These are phyloP conservation scores for Ustilago shanxiensis DNA, from an alignment of 1,284 basidiomycete genomes.

Conservation along the genomic window DNA sequence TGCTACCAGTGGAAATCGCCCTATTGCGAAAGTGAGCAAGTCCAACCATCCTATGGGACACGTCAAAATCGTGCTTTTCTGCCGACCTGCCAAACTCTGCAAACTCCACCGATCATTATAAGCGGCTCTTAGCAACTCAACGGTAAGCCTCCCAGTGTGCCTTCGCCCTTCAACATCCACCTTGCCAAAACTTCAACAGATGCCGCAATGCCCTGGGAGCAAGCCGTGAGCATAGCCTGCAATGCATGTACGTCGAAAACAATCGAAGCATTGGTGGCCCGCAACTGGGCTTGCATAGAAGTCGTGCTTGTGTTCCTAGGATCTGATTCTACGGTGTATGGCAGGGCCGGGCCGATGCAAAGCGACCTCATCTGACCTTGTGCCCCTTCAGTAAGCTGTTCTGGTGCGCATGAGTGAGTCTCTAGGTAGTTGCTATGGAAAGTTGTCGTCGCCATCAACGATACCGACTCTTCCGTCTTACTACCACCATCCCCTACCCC, in stretches of 20 bases:
- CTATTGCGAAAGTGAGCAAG: neutral
- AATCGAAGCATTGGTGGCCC: conserved; percentile 11
- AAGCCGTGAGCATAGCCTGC: neutral
- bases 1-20: conserved; percentile 6
- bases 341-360: conserved; percentile 1
- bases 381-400: neutral
- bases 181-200: neutral
- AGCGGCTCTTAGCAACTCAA: neutral
- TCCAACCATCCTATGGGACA: conserved; percentile 22
- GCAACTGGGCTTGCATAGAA: conserved; percentile 17
- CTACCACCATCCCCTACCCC: conserved; percentile 30
- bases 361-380: neutral
- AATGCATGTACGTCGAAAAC: neutral
- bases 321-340: neutral
- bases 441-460: conserved; percentile 4
- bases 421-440: too few relatives aligned
- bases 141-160: too few relatives aligned
- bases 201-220: neutral
- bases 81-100: conserved; percentile 37
- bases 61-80: conserved; percentile 27
- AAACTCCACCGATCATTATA: neutral
- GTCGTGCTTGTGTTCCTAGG: conserved; percentile 22
- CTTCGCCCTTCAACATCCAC: conserved; percentile 20
- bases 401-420: too few relatives aligned
- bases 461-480: conserved; percentile 1